Evolutionary conservation across 2,329 filamentous ascomycete genomes (phyloP).

Genomic region (Atkinsonella texensis): DNA sequence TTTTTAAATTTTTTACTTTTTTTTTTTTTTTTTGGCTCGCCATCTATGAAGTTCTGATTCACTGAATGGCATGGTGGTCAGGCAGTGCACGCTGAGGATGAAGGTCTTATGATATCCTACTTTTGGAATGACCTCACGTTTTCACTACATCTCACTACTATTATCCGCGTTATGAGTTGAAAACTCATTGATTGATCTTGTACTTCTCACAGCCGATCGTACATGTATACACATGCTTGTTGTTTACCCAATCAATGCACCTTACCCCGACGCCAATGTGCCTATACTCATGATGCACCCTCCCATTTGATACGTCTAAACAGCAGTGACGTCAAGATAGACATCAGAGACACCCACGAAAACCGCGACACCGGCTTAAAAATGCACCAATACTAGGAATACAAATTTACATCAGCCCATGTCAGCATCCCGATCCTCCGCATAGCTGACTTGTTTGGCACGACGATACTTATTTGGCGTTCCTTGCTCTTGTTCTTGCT

Average conservation of each 20-base stretch:
- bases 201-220: not conserved
- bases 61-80: too few species aligned
- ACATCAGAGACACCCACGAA: too few species aligned
- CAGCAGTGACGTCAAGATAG: too few species aligned
- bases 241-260: conserved; percentile 1
- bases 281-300: too few species aligned
- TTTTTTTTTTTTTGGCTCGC: too few species aligned
- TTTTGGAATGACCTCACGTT: too few species aligned
- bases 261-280: not conserved
- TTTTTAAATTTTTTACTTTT: too few species aligned
- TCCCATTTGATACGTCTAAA: too few species aligned
- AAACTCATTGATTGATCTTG: not conserved
- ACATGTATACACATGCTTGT: not conserved
- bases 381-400: not conserved
- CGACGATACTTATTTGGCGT: conserved; percentile 22
- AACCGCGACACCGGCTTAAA: not conserved
- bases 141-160: not conserved
- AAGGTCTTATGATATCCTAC: too few species aligned
- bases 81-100: too few species aligned
- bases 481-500: conserved; percentile 10
- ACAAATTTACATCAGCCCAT: conserved; percentile 9
- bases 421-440: conserved; percentile 21
- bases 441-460: conserved; percentile 27
- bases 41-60: not conserved
- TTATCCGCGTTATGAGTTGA: not conserved